phyloP scores from a whole-genome alignment of 352 stramenopile genomes.

The Pythium oligandrum region DNA sequence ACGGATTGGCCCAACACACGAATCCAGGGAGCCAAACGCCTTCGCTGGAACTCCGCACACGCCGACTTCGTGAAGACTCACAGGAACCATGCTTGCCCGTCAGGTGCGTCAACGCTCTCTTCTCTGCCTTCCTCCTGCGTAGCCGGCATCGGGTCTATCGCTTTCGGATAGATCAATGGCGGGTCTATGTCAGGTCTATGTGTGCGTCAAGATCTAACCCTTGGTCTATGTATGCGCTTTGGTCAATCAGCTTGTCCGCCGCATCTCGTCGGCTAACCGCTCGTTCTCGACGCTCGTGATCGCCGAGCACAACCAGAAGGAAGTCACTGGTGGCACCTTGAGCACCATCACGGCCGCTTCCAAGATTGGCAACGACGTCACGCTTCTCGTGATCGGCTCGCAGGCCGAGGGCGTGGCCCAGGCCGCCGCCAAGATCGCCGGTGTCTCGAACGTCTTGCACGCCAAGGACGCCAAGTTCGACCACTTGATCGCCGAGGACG shows the following conservation, averaged over 20 bases:
- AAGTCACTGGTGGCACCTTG: slow-evolving; percentile 71
- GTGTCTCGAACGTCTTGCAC: slow-evolving; percentile 80
- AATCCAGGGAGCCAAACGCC: slow-evolving; percentile 3
- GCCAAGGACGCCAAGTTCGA: slow-evolving; percentile 85
- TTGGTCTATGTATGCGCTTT: slow-evolving; percentile 1
- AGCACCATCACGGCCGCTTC: slow-evolving; percentile 82
- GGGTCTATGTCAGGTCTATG: not conserved
- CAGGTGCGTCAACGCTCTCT: slow-evolving; percentile 17
- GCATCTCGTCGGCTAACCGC: slow-evolving; percentile 27
- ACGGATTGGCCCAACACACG: slow-evolving; percentile 9
- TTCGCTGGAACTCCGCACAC: slow-evolving; percentile 1
- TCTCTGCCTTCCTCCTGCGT: not conserved
- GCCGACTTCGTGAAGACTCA: slow-evolving; percentile 2
- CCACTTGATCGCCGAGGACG: slow-evolving; percentile 84
- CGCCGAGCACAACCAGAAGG: slow-evolving; percentile 79
- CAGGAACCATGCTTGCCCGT: slow-evolving; percentile 26
- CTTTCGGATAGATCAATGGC: not conserved
- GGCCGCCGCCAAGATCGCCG: slow-evolving; percentile 69
- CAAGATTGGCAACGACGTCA: slow-evolving; percentile 81
- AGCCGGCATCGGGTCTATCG: not conserved
- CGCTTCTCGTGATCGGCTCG: slow-evolving; percentile 66
- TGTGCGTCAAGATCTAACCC: not conserved
- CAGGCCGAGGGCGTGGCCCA: slow-evolving; percentile 53
- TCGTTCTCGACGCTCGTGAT: slow-evolving; percentile 83
- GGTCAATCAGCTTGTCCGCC: slow-evolving; percentile 38